phyloP scores from a whole-genome alignment of 139 green algal genomes.

The Tetratostichococcus sp. region DNA sequence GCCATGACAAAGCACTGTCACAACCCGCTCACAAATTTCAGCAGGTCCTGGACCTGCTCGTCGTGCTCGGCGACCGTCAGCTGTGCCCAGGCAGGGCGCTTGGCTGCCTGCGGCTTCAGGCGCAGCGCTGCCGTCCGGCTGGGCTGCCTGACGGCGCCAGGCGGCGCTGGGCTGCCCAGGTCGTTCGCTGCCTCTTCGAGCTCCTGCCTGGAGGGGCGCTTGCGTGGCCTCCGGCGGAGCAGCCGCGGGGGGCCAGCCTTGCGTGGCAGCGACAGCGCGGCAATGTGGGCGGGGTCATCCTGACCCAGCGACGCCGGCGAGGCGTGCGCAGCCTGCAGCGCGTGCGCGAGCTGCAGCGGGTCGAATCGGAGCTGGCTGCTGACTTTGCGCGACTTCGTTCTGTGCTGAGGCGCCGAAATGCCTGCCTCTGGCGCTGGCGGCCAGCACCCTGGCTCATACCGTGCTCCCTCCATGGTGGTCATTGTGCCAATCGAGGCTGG shows the following conservation, averaged over 20 bases:
- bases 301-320: too few species aligned
- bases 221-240: not conserved
- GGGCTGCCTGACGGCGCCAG: too few species aligned
- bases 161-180: too few species aligned
- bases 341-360: not conserved
- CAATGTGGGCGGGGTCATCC: not conserved
- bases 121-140: not conserved
- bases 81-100: not conserved
- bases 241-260: not conserved
- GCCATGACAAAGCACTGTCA: too few species aligned
- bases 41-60: not conserved
- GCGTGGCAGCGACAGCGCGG: too few species aligned
- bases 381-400: too few species aligned
- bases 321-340: not conserved
- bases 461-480: not conserved
- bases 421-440: too few species aligned
- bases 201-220: not conserved
- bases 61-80: not conserved
- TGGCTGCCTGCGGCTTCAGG: not conserved
- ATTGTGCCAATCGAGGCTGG: too few species aligned
- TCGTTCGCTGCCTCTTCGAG: not conserved
- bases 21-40: not conserved
- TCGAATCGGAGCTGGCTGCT: too few species aligned
- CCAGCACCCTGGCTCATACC: not conserved
- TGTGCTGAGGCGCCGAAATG: not conserved